phyloP scores from a whole-genome alignment of 176 grass and related monocot genomes.

The Olyra latifolia region DNA sequence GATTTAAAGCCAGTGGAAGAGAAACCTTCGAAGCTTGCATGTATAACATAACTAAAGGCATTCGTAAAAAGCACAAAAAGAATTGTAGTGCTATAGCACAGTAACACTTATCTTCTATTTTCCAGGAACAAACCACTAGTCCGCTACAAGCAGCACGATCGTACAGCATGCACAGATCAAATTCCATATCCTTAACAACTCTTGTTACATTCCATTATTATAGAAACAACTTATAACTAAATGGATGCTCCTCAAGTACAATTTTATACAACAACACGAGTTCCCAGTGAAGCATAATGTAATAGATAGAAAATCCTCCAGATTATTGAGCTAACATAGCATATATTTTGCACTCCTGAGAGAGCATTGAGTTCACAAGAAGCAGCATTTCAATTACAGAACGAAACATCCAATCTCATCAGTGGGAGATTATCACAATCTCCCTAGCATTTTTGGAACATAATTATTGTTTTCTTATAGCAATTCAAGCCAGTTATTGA shows the following conservation, averaged over 20 bases:
- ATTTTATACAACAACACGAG: background rate
- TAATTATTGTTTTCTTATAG: too few species aligned
- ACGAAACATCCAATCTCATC: background rate
- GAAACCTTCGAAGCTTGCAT: conserved; percentile 13
- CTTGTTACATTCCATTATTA: background rate
- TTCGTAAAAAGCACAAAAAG: background rate
- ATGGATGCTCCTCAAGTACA: background rate
- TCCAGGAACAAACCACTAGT: background rate
- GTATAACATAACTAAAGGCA: conserved; percentile 4
- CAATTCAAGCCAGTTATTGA: too few species aligned
- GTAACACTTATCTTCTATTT: background rate
- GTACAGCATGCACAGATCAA: background rate
- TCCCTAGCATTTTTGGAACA: too few species aligned
- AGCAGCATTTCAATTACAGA: background rate
- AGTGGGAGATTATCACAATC: background rate
- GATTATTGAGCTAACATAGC: background rate
- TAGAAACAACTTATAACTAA: background rate
- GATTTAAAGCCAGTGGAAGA: background rate
- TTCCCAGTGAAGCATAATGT: background rate
- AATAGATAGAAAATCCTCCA: background rate
- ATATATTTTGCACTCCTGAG: background rate
- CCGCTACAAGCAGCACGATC: background rate
- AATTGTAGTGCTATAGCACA: background rate
- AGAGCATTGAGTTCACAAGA: background rate
- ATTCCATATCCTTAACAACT: background rate